Base-by-base conservation (phyloP, 495 filamentous ascomycete genomes). In the Aspergillus haitiensis region DNA sequence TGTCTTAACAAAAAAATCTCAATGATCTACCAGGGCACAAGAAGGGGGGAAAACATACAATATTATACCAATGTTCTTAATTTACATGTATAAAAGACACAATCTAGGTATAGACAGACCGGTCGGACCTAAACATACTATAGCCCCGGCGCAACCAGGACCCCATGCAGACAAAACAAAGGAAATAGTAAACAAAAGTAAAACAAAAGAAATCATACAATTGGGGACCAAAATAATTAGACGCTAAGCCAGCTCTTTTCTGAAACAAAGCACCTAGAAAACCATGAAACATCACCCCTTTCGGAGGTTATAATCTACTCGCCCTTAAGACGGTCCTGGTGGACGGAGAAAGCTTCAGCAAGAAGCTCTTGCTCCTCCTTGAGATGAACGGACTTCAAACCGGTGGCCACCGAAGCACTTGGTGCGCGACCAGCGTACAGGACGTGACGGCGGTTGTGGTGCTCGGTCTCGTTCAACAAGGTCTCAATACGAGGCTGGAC, bases 401-500 rank as follows among this genome's bases (percentile, higher is more conserved):
- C 94, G 48, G 93, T 97, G 44, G 94, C 94, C 45, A 97, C 93
- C 67, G 85, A 89, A 35, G 94, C 93, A 67, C 88, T 93, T 16
- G 92, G 92, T 68, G 88, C 82, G 67, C 94, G 86, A 67, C 94
- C 94, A 45, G 94, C 94, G 76, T 98, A 98, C 85, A 96, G 88
- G 67, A 97, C 91, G 77, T 98, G 92, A 74, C 94, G 92, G 65
- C 87, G 83, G 76, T 93, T 84, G 78, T 98, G 95, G 75, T 94
- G 80, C 75, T 93, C 70, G 3, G 94, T 97, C 58, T 90, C 70
- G 80, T 97, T 97, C 52, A 98, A 81, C 68, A 98, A 76, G 21
- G 92, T 98, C 84, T 98, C 95, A 62, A 98, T 89, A 68, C 95
- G 87, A 16, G 94, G 94, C 78, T 98, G 94, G 35, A 86, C 88